Evolutionary conservation across 768 basidiomycete genomes (phyloP), one percentile per base, ranked within the genome.

Genomic region (Leccinum imitatum): DNA sequence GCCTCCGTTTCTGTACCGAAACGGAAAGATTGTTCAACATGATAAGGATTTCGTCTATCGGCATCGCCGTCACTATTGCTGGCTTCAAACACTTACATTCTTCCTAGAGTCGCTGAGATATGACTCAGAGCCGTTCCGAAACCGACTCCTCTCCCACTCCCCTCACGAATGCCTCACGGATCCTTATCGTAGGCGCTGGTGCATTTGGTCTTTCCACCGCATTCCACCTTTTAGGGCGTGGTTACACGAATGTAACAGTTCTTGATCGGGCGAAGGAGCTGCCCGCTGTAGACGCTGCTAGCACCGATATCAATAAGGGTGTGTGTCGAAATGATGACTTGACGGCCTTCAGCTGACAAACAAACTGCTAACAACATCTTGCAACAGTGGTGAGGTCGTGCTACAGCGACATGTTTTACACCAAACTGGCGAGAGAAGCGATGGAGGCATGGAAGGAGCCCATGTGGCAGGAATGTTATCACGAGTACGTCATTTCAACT

Each of bases 191-290:
- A 47, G 93, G 93, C 27, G 87, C 90, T 44, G 93, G 93, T 5
- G 87, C 87, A 63, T 95, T 95, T 70, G 95, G 95, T 6, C 77
- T 92, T 53, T 95, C 93, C 17, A 90, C 95, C 0, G 95, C 93
- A 2, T 82, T 86, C 64, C 86, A 92, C 69, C 84, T 96, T 54
- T 78, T 95, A 53, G 71, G 76, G 57, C 77, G 86, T 60, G 88
- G 90, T 17, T 94, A 87, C 73, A 79, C 73, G 15, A 68, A 87
- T 59, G 81, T 96, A 62, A 91, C 85, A 0, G 75, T 97, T 7
- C 78, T 96, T 53, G 95, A 96, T 69, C 82, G 87, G 63, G 84
- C 90, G 7, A 67, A 69, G 1, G 75, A 75, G 3, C 69, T 95
- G 4, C 95, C 95, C 3, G 92, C 95, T 1, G 82, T 84, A 3